Evolutionary conservation across 2,329 filamentous ascomycete species (phyloP).

Genomic region (Xylaria sp.): DNA sequence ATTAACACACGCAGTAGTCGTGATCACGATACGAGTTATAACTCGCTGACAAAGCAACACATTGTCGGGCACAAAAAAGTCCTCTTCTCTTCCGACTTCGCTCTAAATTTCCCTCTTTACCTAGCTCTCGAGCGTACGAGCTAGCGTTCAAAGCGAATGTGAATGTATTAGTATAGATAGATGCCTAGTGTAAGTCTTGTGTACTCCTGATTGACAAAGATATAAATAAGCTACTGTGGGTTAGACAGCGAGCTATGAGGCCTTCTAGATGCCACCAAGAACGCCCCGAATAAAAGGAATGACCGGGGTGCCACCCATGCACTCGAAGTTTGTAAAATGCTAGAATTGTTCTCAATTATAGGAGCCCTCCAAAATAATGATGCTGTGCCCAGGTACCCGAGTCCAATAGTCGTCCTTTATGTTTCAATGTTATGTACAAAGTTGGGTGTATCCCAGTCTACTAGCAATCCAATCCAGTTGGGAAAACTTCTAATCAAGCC

Average conservation of each 20-base stretch:
- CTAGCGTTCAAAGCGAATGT: conserved; percentile 10
- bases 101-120: background rate
- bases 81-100: background rate
- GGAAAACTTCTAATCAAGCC: conserved; percentile 29
- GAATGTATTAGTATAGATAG: conserved; percentile 32
- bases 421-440: conserved; percentile 36
- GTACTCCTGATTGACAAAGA: conserved; percentile 29
- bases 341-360: conserved; percentile 8
- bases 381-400: conserved; percentile 33
- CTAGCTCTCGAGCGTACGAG: too few relatives aligned
- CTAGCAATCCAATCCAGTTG: conserved; percentile 33
- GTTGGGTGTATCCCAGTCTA: conserved; percentile 27
- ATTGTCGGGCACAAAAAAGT: background rate
- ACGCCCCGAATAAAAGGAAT: conserved; percentile 25
- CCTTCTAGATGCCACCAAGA: conserved; percentile 34
- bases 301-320: background rate
- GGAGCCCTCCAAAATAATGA: conserved; percentile 18
- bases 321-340: conserved; percentile 16
- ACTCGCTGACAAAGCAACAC: background rate
- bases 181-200: conserved; percentile 16
- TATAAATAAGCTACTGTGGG: conserved; percentile 24
- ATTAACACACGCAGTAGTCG: background rate
- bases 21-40: background rate
- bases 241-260: conserved; percentile 10
- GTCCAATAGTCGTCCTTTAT: conserved; percentile 5